Percentiles rank a stretch among this genome's conserved stretches.
Evolutionary conservation across 176 grass and related monocot species (phyloP).

Genomic region (barley (Hordeum vulgare)): DNA sequence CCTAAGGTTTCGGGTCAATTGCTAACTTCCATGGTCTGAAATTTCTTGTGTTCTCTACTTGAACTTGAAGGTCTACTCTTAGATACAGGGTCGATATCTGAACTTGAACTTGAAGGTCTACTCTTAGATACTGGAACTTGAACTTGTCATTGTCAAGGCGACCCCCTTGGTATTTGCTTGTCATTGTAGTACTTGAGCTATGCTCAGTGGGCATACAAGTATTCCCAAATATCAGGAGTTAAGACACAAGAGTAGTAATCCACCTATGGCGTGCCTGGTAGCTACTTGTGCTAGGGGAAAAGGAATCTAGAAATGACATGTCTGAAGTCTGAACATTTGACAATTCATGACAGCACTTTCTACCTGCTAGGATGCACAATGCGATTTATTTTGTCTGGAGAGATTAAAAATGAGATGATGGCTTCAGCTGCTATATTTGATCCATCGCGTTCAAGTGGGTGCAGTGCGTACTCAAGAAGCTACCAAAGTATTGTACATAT

Average conservation of each 20-base stretch:
- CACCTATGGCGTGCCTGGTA: background rate
- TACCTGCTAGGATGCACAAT: background rate
- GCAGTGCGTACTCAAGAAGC: background rate
- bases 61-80: background rate
- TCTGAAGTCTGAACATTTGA: background rate
- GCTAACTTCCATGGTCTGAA: background rate
- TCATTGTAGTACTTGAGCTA: background rate
- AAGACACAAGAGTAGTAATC: background rate
- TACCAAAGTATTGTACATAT: background rate
- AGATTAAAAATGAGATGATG: background rate
- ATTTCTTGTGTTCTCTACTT: background rate
- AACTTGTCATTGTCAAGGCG: too few species aligned
- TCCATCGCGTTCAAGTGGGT: background rate
- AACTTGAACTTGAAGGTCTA: background rate
- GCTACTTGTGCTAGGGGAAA: background rate
- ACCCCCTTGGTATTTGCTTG: background rate
- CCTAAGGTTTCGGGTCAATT: background rate
- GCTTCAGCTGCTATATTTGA: background rate
- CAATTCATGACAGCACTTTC: background rate
- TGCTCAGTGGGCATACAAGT: background rate
- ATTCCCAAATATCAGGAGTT: background rate
- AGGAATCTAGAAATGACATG: background rate
- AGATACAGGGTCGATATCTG: too few species aligned
- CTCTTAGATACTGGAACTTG: background rate
- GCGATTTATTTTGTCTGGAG: background rate